These are phyloP conservation scores for Pseudogymnoascus sp. DNA, from an alignment of 2,329 filamentous ascomycete genomes.

Conservation along the genomic window DNA sequence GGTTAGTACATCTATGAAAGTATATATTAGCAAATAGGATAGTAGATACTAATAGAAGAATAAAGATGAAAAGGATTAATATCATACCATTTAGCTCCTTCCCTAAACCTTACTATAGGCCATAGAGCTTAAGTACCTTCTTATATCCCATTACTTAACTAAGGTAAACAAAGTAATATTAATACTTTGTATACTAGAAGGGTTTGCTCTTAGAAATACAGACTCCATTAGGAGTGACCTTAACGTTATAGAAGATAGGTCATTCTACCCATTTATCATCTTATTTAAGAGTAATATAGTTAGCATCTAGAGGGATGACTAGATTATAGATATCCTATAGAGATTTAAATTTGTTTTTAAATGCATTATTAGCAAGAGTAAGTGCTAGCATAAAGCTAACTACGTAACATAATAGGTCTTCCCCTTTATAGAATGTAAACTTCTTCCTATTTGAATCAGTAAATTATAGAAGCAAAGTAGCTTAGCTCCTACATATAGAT, in stretches of 20 bases:
- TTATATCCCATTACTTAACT: conserved; percentile 22
- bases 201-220: conserved; percentile 19
- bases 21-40: conserved; percentile 10
- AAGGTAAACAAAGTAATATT: conserved; percentile 30
- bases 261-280: conserved; percentile 18
- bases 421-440: conserved; percentile 22
- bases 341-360: conserved; percentile 20
- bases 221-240: conserved; percentile 15
- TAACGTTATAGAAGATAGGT: conserved; percentile 21
- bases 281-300: conserved; percentile 20
- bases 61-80: background rate
- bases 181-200: conserved; percentile 35
- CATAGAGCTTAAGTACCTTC: conserved; percentile 24
- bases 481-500: background rate
- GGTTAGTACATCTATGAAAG: conserved; percentile 16
- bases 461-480: background rate
- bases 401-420: conserved; percentile 17
- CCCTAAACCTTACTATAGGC: conserved; percentile 20
- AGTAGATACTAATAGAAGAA: background rate
- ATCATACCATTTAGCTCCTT: conserved; percentile 24
- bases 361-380: conserved; percentile 21
- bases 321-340: conserved; percentile 23
- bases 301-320: conserved; percentile 16
- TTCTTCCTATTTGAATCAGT: conserved; percentile 18
- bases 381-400: conserved; percentile 22